Percentiles rank a stretch among this genome's conserved stretches.
phyloP scores from a whole-genome alignment of 352 stramenopile genomes.

The Globisporangium paroecandrum region DNA sequence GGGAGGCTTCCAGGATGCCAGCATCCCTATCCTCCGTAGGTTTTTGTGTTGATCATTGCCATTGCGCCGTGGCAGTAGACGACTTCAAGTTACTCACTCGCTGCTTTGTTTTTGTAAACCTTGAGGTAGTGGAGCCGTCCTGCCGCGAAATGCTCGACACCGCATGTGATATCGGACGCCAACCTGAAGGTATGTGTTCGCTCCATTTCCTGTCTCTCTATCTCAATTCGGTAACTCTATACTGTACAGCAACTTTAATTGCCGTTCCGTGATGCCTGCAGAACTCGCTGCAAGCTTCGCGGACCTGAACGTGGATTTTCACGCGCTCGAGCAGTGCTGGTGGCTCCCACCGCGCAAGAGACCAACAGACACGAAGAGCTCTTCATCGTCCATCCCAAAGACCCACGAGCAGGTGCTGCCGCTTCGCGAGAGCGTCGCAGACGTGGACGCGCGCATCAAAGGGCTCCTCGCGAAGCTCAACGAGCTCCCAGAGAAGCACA shows the following conservation, averaged over 20 bases:
- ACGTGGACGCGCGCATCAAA: conserved; percentile 67
- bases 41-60: neutral
- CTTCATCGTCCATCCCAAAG: conserved; percentile 14
- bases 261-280: neutral
- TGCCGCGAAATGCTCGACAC: conserved; percentile 86
- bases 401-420: conserved; percentile 46
- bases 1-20: conserved; percentile 48
- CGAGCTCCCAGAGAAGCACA: conserved; percentile 62
- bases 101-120: neutral
- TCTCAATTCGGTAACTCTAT: no score
- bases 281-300: conserved; percentile 40
- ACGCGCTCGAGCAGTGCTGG: conserved; percentile 49
- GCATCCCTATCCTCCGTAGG: conserved; percentile 57
- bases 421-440: conserved; percentile 49
- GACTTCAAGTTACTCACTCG: neutral
- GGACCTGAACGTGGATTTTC: conserved; percentile 37
- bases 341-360: conserved; percentile 51
- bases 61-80: no score
- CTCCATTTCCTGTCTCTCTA: neutral
- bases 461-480: conserved; percentile 50
- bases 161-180: conserved; percentile 73
- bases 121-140: conserved; percentile 48
- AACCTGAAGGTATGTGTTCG: conserved; percentile 31
- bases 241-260: neutral
- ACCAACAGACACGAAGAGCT: conserved; percentile 20